Evolutionary conservation across 1,284 basidiomycete genomes (phyloP), one percentile per base, ranked within the genome.

Genomic region (Afroboletus lepidellus): DNA sequence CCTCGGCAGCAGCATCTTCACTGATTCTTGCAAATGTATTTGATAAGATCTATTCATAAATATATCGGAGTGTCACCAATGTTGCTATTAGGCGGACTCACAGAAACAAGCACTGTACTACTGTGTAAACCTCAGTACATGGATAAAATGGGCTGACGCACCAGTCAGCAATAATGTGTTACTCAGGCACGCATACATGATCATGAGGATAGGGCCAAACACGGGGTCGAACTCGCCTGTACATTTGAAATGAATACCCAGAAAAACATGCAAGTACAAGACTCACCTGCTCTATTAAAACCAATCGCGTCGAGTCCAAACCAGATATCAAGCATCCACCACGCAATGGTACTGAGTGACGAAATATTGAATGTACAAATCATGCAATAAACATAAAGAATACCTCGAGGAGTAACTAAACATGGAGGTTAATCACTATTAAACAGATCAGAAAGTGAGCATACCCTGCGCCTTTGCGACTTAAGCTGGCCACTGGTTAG

Each of bases 1-100:
- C 91, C 77, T 97, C 94, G 6, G 94, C 92, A 12, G 83, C 84
- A 18, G 94, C 94, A 71, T 97, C 94, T 60, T 92, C 87, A 57
- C 87, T 94, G 62, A 97, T 93, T 18, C 81, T 90, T 1, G 92
- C 85, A 68, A 97, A 98, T 0, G 94, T 98, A 67, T 97, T 91
- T 8, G 92, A 93, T 20, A 98, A 76, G 43, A 97, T 94, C 93
- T 86, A 75, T 60, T 42, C 68, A 42, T 11, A 2, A 64, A 27
- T 62, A 50, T 36, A 51, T 48, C 20, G 51, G 8, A 2, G 7
- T 20, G 34, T 20, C 9, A 41, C 20, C 18, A 15, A 32, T 2
- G 2, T 24, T n/a, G 20, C 8, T n/a, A 25, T 33, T 7, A n/a
- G 7, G 9, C 30, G 24, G n/a, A 58, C 84, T 54, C 66, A 90